Evolutionary conservation across 148 eudicot species (phyloP).

Genomic region (Diospyros lotus): DNA sequence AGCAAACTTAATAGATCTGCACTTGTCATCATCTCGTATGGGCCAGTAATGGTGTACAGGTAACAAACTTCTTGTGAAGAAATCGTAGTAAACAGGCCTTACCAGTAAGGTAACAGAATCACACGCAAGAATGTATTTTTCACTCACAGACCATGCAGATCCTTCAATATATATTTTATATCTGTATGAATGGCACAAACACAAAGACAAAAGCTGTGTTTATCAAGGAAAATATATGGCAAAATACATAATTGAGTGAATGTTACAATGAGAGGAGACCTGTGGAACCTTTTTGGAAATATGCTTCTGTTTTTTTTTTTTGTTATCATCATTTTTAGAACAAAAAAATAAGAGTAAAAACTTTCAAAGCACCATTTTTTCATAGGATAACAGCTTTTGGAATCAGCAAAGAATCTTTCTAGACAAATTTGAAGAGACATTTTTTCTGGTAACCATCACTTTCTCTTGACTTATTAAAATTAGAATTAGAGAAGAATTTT

Average conservation of each 20-base stretch:
- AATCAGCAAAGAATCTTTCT: too few species aligned
- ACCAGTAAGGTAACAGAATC: slow-evolving; percentile 70
- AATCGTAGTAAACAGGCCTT: slow-evolving; percentile 72
- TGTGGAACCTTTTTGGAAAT: too few species aligned
- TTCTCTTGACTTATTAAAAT: too few species aligned
- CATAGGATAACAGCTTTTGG: too few species aligned
- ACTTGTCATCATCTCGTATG: slow-evolving; percentile 59
- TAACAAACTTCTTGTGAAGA: slow-evolving; percentile 75
- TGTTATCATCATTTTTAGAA: too few species aligned
- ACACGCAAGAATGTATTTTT: slow-evolving; percentile 87
- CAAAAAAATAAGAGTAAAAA: too few species aligned
- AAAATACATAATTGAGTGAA: neutral
- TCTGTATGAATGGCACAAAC: slow-evolving; percentile 26
- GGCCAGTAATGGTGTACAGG: slow-evolving; percentile 90
- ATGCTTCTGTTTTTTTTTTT: too few species aligned
- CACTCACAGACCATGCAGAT: slow-evolving; percentile 92
- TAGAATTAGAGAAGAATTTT: too few species aligned
- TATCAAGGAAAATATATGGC: neutral
- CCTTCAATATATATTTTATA: slow-evolving; percentile 91
- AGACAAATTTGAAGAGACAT: too few species aligned
- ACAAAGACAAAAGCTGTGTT: neutral
- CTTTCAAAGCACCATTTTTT: too few species aligned
- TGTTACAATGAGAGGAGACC: too few species aligned
- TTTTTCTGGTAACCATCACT: too few species aligned
- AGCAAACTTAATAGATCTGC: slow-evolving; percentile 80